These are phyloP conservation scores for Hyphopichia khmerensis DNA, from an alignment of 1,139 yeast species.

Conservation along the genomic window DNA sequence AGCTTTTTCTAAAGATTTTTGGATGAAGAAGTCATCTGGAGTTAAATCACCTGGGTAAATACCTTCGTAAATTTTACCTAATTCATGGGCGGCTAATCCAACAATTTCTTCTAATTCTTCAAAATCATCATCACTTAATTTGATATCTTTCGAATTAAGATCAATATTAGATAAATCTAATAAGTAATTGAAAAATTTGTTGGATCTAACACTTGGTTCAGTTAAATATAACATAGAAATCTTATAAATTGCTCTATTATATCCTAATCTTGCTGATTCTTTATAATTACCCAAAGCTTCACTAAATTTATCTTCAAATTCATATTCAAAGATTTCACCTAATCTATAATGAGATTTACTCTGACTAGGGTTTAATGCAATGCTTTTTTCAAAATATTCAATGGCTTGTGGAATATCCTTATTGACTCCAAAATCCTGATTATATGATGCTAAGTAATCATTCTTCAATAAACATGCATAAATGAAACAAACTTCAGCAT, in stretches of 20 bases:
- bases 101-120: constrained; percentile 44
- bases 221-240: constrained; percentile 40
- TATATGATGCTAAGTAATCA: constrained; percentile 29
- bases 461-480: constrained; percentile 43
- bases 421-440: constrained; percentile 39
- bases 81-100: constrained; percentile 47
- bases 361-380: constrained; percentile 32
- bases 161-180: constrained; percentile 39
- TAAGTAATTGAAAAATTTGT: constrained; percentile 36
- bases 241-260: constrained; percentile 44
- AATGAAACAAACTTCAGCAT: constrained; percentile 31
- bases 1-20: constrained; percentile 33
- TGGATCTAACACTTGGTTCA: constrained; percentile 34
- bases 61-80: constrained; percentile 73
- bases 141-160: constrained; percentile 31
- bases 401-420: constrained; percentile 32
- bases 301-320: constrained; percentile 28
- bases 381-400: constrained; percentile 31
- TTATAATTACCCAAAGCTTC: constrained; percentile 37
- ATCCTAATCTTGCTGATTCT: constrained; percentile 42
- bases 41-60: constrained; percentile 50
- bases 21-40: constrained; percentile 36
- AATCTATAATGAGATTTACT: constrained; percentile 37
- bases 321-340: constrained; percentile 43
- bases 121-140: constrained; percentile 38